Evolutionary conservation across 352 stramenopile species (phyloP), one percentile per base, ranked within the genome.

Genomic region (Globisporangium abappressorium): DNA sequence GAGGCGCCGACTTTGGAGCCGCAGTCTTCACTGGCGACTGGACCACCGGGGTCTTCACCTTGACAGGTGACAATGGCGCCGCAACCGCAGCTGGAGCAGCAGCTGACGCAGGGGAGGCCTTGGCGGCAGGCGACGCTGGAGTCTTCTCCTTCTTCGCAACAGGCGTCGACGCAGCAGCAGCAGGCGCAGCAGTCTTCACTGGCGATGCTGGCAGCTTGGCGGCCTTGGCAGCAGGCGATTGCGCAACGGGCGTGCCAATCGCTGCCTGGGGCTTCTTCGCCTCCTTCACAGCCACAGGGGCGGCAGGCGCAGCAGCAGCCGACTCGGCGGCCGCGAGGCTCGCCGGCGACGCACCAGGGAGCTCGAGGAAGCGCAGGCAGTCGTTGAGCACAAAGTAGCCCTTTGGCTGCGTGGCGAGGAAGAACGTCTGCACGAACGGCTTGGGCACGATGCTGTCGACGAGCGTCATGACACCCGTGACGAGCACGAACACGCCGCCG

Each of bases 341-440:
- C 51, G 63, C 67, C 28, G 62, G 41, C 24, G 68, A 55, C 18
- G 65, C 72, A 0, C 72, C 74, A 2, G 83, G 75, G 14, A 94
- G 70, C 69, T 93, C 85, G 7, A 96, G 71, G 80, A 96, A 94
- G 51, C 88, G 85, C 70, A 96, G 67, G 69, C 87, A 92, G 69
- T 96, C 88, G 69, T 96, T 96, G 34, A 94, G 71, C 61, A 96
- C 85, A 76, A 96, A 96, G 76, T 92, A 96, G 7, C 88, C 88
- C 58, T 94, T 96, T 43, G 87, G 83, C 72, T 96, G 88, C 70
- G 92, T 85, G 26, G 88, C 88, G 38, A 96, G 62, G 75, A 94
- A 94, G 70, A 96, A 96, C 18, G 86, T 94, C 75, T 96, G 88
- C 63, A 94, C 88, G 62, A 96, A 96, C 8, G 84, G 86, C 73